Evolutionary conservation across 306 rosid genomes (phyloP), one percentile per base, ranked within the genome.

Genomic region (Cucumis hystrix): DNA sequence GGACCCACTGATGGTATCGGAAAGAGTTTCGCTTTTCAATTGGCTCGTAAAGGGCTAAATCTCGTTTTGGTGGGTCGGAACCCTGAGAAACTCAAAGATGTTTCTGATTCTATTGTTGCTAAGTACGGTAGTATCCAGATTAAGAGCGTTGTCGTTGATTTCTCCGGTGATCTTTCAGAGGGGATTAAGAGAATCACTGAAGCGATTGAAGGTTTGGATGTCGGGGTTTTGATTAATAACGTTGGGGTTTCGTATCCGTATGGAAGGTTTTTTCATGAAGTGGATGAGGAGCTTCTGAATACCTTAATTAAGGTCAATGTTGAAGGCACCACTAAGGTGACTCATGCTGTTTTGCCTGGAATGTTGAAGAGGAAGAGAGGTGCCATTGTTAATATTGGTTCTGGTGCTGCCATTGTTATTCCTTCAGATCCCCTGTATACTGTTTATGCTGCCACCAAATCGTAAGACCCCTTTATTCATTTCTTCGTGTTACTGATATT

Each of bases 341-440:
- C 99, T 5, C 96, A 92, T 12, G 87, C 87, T 81, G 97, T 96
- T 77, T 81, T 96, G 14, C 88, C 91, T 1, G 99, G 96, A 35
- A 96, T 92, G 99, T 54, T 96, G 9, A 25, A 84, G 96, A 91
- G 97, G 79, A 92, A 96, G 84, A 87, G 80, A 60, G 99, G 99
- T 2, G 99, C 99, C 0, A 89, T 96, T 70, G 96, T 96, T 17
- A 96, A 96, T 54, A 91, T 92, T 83, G 99, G 99, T 3, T 96
- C 99, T 35, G 98, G 98, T 8, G 97, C 96, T 43, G 97, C 98
- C 0, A 84, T 86, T 88, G 91, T 96, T 1, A 88, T 92, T 66
- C 98, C 99, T 71, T 96, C 97, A 0, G 99, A 96, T 89, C 99
- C 99, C 7, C 90, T 96, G 14, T 92, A 96, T 77, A 91, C 98